Evolutionary conservation across 1,284 basidiomycete genomes (phyloP), one percentile per base, ranked within the genome.

Genomic region (Rhodotorula sp.): DNA sequence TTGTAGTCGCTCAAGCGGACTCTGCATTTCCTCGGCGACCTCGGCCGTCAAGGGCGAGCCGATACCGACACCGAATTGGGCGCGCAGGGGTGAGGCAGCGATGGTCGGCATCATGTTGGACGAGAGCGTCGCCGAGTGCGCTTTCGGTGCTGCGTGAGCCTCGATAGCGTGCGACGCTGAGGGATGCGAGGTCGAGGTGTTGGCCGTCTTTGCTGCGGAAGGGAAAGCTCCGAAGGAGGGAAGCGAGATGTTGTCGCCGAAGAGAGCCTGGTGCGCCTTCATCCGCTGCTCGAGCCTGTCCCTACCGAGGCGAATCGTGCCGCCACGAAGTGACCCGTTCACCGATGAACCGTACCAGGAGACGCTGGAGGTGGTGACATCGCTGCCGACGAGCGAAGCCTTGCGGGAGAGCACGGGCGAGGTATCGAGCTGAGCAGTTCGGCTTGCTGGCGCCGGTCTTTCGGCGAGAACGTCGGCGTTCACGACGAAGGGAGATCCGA

Each of bases 61-160:
- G 19, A 72, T 55, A 32, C 56, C 34, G 22, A 72, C 46, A 29
- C 57, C 59, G n/a, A 72, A 49, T 36, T 36, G 27, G 15, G 36
- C 24, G 4, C 62, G 67, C 10, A 60, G 65, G 19, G 62, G 15
- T 3, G 61, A 58, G 2, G 64, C 67, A 0, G 66, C 61, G 57
- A 71, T 63, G 1, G 69, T 72, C 15, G 70, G 72, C 10, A 74
- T 27, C 70, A 74, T 72, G 27, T 48, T 63, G 22, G 70, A 69
- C 22, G 72, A 74, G 22, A 74, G 54, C 13, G 72, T 74, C 19
- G 72, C 72, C n/a, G 67, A 63, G 15, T 57, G 59, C 9, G 67
- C 64, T 46, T 69, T 71, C 48, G 57, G 54, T 8, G 72, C 72
- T 22, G 72, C 67, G 10, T 63, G 61, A 0, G 72, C 64, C 8